Base-by-base conservation (phyloP, 2,329 filamentous ascomycete species). In the Apiospora marii region DNA sequence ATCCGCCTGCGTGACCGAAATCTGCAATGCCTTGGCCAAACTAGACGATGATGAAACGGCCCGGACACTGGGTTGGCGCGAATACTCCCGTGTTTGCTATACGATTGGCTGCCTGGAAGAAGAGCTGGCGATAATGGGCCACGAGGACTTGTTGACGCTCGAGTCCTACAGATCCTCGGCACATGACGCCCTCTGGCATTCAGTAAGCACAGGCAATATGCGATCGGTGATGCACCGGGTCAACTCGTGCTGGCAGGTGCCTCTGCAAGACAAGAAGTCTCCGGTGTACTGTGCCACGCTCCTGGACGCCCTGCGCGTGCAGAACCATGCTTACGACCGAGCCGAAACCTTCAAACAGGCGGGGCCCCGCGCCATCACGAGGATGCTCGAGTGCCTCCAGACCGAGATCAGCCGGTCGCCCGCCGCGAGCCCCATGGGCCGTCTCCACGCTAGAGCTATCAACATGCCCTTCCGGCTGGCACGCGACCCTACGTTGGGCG, bases 11-110 rank as follows among this genome's bases (percentile, higher is more conserved):
- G 68, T 70, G 16, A 51, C 37, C 12, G 68, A 51, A 41, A 16
- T 70, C 10, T 70, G 68, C 48, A 43, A n/a, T n/a, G 30, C 68
- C 34, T 41, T 70, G 48, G 68, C 68, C 30, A 70, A 27, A 37
- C 48, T 70, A 19, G 68, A 70, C 30, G 48, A 58, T 1, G 68
- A 70, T 30, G 68, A 58, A 19, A 43, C 34, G 4, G 68, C n/a
- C 27, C 46, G 7, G 48, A 19, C 27, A 2, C 46, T 70, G 22
- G 68, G 68, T 12, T 19, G 37, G 22, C 34, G 37, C 2, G n/a
- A 53, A 13, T 70, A 51, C 22, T 34, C 48, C 2, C 46, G 49
- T 41, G 46, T 70, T 1, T 70, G 68, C 22, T 70, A 70, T n/a
- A 41, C 13, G 3, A 13, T 51, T 8, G 68, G 37, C 13, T 70